These are phyloP conservation scores for Chaetomium sp. DNA, from an alignment of 2,329 filamentous ascomycete genomes.

Conservation along the genomic window DNA sequence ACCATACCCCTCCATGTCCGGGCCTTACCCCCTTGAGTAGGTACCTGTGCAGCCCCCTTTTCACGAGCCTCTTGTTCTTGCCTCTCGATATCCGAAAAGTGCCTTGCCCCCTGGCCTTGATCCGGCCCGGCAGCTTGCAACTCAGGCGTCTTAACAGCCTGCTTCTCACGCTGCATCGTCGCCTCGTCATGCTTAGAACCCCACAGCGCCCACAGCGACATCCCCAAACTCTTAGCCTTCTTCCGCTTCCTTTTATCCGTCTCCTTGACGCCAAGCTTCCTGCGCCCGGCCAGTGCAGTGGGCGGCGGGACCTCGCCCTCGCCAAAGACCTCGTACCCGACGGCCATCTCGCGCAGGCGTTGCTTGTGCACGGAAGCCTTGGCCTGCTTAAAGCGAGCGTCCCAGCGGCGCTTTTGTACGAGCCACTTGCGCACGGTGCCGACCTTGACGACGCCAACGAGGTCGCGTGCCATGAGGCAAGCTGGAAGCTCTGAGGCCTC, in stretches of 20 bases:
- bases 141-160: constrained; percentile 37
- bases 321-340: constrained; percentile 63
- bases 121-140: constrained; percentile 35
- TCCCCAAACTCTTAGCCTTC: constrained; percentile 56
- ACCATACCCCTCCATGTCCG: constrained; percentile 1
- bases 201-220: constrained; percentile 82
- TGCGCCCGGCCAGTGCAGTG: constrained; percentile 70
- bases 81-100: constrained; percentile 35
- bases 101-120: constrained; percentile 33
- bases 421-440: constrained; percentile 81
- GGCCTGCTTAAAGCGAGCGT: constrained; percentile 61
- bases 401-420: constrained; percentile 63
- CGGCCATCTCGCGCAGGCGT: constrained; percentile 63
- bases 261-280: constrained; percentile 42
- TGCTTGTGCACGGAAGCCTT: constrained; percentile 68
- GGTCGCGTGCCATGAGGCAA: constrained; percentile 54
- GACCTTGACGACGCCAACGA: constrained; percentile 74
- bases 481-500: constrained; percentile 57
- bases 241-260: constrained; percentile 26
- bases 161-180: constrained; percentile 55
- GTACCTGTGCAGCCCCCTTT: constrained; percentile 38
- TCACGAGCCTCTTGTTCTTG: constrained; percentile 44
- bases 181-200: constrained; percentile 82
- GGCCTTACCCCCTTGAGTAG: neutral
- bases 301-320: constrained; percentile 73